These are phyloP conservation scores for Halophytophthora polymorphica DNA, from an alignment of 352 stramenopile genomes.

Conservation along the genomic window DNA sequence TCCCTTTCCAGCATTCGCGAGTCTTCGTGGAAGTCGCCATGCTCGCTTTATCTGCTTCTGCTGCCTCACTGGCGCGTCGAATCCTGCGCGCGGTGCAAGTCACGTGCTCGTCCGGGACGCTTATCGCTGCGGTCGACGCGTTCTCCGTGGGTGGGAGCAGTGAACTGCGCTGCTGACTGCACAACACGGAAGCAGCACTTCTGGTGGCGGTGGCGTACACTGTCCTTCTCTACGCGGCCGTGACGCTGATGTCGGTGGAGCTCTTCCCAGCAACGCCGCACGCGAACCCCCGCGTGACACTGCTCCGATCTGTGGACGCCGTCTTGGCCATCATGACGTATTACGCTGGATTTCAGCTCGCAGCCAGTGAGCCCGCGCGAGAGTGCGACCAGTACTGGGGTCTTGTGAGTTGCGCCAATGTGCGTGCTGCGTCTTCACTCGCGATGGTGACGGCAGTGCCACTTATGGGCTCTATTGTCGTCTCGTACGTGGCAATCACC, in stretches of 20 bases:
- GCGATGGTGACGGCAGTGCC: constrained; percentile 29
- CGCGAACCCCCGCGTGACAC: no score
- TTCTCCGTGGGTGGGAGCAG: not conserved
- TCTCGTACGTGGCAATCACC: constrained; percentile 29
- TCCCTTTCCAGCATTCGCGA: no score
- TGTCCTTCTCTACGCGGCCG: not conserved
- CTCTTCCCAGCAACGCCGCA: constrained; percentile 8
- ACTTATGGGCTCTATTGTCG: constrained; percentile 25
- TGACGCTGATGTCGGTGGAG: constrained; percentile 5
- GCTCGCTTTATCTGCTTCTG: no score
- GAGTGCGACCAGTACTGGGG: constrained; percentile 28
- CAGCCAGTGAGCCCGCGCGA: constrained; percentile 24
- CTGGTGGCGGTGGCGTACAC: constrained; percentile 9
- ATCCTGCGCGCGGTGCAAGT: constrained; percentile 12
- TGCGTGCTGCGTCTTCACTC: constrained; percentile 34
- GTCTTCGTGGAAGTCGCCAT: no score
- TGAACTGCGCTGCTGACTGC: constrained; percentile 1
- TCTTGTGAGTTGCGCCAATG: constrained; percentile 37
- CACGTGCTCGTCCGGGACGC: constrained; percentile 6
- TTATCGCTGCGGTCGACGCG: constrained; percentile 1
- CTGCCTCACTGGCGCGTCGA: no score
- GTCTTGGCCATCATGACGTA: no score
- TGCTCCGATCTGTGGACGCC: no score
- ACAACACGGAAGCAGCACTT: constrained; percentile 13
- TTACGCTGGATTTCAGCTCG: no score